Evolutionary conservation across 208 protist genomes (phyloP), one percentile per base, ranked within the genome.

Genomic region (Novymonas esmeraldas): DNA sequence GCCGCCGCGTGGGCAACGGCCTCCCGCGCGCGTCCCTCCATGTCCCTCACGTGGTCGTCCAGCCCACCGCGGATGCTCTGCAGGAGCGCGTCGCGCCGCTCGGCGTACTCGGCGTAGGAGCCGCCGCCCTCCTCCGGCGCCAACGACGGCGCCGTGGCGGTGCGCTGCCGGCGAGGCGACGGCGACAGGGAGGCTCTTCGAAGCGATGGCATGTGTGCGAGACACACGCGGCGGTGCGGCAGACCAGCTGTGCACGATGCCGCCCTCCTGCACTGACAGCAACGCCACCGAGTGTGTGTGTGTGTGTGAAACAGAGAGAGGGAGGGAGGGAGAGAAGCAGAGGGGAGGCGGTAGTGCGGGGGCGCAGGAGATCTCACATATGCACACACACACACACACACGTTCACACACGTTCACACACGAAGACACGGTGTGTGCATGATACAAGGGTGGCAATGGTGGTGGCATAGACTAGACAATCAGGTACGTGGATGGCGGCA

Each of bases 21-120:
- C 31, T 48, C 14, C 11, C 41, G 14, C 33, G 58, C 58, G 39
- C 44, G 39, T 49, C 51, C 59, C 59, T 65, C 60, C 68, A 67
- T 60, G 28, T 28, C 18, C 9, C 34, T 13, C 20, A 41, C 44
- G 39, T 74, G 44, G 11, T 55, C 51, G 28, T 74, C 68, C 6
- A 67, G n/a, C 20, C 39, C 57, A 45, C 58, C 55, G 5, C 18
- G 3, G 39, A 72, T 61, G 22, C 2, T 18, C 7, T 4, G 4
- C 11, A 72, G 28, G 6, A 72, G 56, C 20, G 28, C 46, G 26
- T 52, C 33, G 6, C 66, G 57, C 16, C 46, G 48, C 34, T 49
- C 56, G 0, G 31, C 13, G 28, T 70, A 70, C 26, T 72, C 66
- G 6, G 44, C 57, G 26, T 60, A 72, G 38, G 56, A 59, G 49